Percentiles rank a stretch among this genome's conserved stretches.
phyloP scores from a whole-genome alignment of 495 filamentous ascomycete species.

The Neurospora sp. region DNA sequence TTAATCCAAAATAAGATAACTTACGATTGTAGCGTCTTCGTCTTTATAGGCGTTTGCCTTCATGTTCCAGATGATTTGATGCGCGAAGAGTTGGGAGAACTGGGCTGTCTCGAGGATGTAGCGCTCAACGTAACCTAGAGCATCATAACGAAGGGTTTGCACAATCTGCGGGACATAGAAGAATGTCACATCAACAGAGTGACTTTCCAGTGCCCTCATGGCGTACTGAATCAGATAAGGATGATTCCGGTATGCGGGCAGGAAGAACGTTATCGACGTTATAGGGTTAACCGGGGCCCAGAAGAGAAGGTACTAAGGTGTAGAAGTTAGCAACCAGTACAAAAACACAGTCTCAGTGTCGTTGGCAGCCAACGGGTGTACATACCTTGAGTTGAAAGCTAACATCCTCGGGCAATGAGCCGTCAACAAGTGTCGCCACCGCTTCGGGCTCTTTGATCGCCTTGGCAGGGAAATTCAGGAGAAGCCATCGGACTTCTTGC shows the following conservation, averaged over 20 bases:
- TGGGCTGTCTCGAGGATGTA: conserved; percentile 95
- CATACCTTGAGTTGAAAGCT: conserved; percentile 73
- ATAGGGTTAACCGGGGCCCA: conserved; percentile 93
- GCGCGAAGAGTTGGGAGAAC: conserved; percentile 91
- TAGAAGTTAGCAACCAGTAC: conserved; percentile 24
- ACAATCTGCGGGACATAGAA: conserved; percentile 98
- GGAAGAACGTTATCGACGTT: conserved; percentile 83
- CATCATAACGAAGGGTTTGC: conserved; percentile 91
- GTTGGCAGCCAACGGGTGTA: not conserved
- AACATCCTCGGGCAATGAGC: conserved; percentile 65
- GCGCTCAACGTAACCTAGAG: conserved; percentile 86
- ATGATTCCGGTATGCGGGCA: conserved; percentile 88
- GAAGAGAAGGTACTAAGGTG: conserved; percentile 71
- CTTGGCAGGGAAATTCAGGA: conserved; percentile 75
- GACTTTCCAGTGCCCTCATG: conserved; percentile 86
- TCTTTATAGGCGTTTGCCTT: conserved; percentile 98
- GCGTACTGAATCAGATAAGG: conserved; percentile 95
- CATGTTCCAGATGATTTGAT: conserved; percentile 99
- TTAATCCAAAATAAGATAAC: conserved; percentile 14
- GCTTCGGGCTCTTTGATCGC: conserved; percentile 70
- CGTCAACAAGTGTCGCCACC: conserved; percentile 69
- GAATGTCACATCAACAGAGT: conserved; percentile 92
- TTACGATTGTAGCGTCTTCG: conserved; percentile 80
- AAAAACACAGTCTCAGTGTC: not conserved
- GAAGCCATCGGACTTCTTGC: conserved; percentile 63